Percentiles rank a stretch among this genome's conserved stretches.
Evolutionary conservation across 768 basidiomycete species (phyloP).

Genomic region (Psilocybe cubensis): DNA sequence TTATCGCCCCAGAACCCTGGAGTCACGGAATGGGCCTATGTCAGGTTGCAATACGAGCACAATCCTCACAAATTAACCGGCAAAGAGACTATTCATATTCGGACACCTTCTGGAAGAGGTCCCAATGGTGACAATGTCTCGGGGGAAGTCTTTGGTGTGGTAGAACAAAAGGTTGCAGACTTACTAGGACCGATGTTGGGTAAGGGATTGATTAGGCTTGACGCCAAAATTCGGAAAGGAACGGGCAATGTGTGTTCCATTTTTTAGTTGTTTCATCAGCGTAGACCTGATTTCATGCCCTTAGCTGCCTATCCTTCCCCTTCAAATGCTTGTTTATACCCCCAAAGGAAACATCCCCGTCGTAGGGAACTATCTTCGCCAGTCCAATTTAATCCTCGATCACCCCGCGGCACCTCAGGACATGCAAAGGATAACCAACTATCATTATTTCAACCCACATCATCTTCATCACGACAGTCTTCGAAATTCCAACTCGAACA

Average conservation of each 20-base stretch:
- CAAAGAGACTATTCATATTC: constrained; percentile 81
- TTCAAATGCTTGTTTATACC: constrained; percentile 90
- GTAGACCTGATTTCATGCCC: neutral
- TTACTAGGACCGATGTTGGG: constrained; percentile 83
- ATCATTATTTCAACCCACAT: constrained; percentile 89
- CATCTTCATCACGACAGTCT: constrained; percentile 76
- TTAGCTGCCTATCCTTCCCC: constrained; percentile 79
- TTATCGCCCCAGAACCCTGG: constrained; percentile 49
- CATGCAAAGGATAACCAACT: constrained; percentile 57
- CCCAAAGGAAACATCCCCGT: constrained; percentile 90
- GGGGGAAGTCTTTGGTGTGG: constrained; percentile 78
- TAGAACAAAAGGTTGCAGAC: constrained; percentile 85
- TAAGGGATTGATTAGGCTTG: constrained; percentile 80
- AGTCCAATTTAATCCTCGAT: constrained; percentile 71
- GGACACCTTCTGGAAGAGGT: constrained; percentile 56
- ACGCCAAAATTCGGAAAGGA: constrained; percentile 74
- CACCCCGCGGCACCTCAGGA: constrained; percentile 79
- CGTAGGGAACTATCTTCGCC: constrained; percentile 76
- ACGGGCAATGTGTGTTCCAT: constrained; percentile 56
- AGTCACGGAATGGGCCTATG: constrained; percentile 68
- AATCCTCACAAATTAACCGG: constrained; percentile 54
- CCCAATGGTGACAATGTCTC: constrained; percentile 55
- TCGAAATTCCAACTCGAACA: constrained; percentile 40
- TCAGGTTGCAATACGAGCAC: constrained; percentile 74
- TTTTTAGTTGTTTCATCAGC: neutral